Conservation (phyloP, 1,284 basidiomycete genomes). For the Rhodotorula mucilaginosa region DNA sequence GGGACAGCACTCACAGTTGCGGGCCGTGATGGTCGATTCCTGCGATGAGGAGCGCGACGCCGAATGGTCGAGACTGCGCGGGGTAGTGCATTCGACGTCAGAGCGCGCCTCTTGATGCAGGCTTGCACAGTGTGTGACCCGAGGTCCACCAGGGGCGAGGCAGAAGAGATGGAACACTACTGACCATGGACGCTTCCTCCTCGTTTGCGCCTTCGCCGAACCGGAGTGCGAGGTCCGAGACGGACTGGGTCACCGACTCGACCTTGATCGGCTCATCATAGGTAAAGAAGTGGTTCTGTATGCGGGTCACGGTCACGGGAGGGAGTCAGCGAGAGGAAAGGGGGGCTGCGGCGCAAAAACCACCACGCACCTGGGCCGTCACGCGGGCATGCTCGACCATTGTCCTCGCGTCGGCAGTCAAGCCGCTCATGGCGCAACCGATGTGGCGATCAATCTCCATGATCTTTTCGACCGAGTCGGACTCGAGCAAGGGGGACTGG, state of each 20-base stretch:
- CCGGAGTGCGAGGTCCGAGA: conserved; percentile 93
- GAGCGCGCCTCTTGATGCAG: background rate
- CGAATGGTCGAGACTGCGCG: conserved; percentile 87
- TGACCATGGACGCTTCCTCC: conserved; percentile 92
- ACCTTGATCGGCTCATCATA: conserved; percentile 97
- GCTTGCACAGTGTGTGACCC: too few species aligned
- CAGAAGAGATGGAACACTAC: conserved; percentile 36
- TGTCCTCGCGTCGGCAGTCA: conserved; percentile 96
- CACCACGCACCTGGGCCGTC: conserved; percentile 57
- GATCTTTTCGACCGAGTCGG: conserved; percentile 97
- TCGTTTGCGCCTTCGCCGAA: conserved; percentile 91
- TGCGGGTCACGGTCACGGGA: background rate
- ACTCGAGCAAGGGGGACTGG: conserved; percentile 92
- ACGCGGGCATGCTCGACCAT: conserved; percentile 99
- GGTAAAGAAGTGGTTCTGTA: conserved; percentile 91
- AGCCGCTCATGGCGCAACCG: conserved; percentile 96
- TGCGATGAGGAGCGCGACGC: conserved; percentile 93
- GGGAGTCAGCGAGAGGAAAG: background rate
- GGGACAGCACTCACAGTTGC: conserved; percentile 66
- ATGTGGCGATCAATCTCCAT: conserved; percentile 98
- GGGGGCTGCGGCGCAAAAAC: too few species aligned
- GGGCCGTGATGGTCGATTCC: conserved; percentile 95
- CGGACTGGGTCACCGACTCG: conserved; percentile 94
- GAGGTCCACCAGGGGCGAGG: too few species aligned
- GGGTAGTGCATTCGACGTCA: background rate